phyloP scores from a whole-genome alignment of 345 rosid species.

The Populus ilicifolia region DNA sequence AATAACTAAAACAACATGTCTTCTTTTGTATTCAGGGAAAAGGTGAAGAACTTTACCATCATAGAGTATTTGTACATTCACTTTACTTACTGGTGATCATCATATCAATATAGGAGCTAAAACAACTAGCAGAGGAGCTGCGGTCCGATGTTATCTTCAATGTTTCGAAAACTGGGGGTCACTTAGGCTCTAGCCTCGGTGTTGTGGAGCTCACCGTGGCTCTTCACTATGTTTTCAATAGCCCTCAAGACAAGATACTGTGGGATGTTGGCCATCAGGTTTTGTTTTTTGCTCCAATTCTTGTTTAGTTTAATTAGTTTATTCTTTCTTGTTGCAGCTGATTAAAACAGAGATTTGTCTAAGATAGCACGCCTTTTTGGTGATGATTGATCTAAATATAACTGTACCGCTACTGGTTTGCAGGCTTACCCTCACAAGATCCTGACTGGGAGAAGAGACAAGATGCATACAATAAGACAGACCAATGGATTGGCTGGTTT shows the following conservation, averaged over 20 bases:
- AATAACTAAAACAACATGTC: neutral
- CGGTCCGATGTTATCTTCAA: slow-evolving; percentile 87
- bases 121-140: slow-evolving; percentile 80
- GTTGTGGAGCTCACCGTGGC: slow-evolving; percentile 98
- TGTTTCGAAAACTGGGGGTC: slow-evolving; percentile 95
- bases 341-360: neutral
- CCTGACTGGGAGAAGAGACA: slow-evolving; percentile 87
- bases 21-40: neutral
- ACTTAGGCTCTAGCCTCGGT: slow-evolving; percentile 94
- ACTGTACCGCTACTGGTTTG: slow-evolving; percentile 10
- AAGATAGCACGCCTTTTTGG: neutral
- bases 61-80: neutral
- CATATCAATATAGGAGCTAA: slow-evolving; percentile 53
- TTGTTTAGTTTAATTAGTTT: neutral
- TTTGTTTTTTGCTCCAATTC: neutral
- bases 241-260: slow-evolving; percentile 81
- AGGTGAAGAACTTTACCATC: neutral
- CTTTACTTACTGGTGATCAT: neutral
- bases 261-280: slow-evolving; percentile 99
- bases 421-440: slow-evolving; percentile 96
- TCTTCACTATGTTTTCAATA: slow-evolving; percentile 87
- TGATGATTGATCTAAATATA: neutral
- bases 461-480: slow-evolving; percentile 86
- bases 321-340: neutral
- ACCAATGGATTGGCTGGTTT: slow-evolving; percentile 88